phyloP scores from a whole-genome alignment of 2,329 filamentous ascomycete genomes.

The Aspergillus versicolor region DNA sequence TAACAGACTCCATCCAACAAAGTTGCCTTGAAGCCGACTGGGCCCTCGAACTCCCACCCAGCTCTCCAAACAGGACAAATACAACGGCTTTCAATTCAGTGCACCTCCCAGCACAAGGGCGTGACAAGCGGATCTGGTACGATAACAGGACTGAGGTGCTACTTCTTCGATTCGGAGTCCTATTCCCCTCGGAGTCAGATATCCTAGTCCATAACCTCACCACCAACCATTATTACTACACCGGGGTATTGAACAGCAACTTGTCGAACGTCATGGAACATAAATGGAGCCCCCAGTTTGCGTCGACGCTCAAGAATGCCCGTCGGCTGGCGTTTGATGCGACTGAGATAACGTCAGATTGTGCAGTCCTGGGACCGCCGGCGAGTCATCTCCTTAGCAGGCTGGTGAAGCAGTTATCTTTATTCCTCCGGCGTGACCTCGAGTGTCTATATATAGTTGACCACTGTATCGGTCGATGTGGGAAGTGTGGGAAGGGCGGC shows the following conservation, averaged over 20 bases:
- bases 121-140: not conserved
- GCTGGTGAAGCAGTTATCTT: not conserved
- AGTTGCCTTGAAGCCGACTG: not conserved
- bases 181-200: not conserved
- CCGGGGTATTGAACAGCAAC: not conserved
- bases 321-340: not conserved
- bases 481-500: not conserved
- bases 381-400: too few species aligned
- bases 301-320: not conserved
- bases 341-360: not conserved
- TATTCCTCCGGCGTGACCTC: not conserved
- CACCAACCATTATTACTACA: not conserved
- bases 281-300: not conserved
- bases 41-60: not conserved
- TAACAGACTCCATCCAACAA: not conserved
- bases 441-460: not conserved
- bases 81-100: not conserved
- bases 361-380: not conserved
- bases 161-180: not conserved
- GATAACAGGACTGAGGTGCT: not conserved
- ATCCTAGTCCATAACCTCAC: not conserved
- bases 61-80: not conserved
- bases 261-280: not conserved
- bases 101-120: not conserved
- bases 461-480: not conserved